Evolutionary conservation across 2,329 filamentous ascomycete genomes (phyloP), one percentile per base, ranked within the genome.

Genomic region (Sporothrix protearum): DNA sequence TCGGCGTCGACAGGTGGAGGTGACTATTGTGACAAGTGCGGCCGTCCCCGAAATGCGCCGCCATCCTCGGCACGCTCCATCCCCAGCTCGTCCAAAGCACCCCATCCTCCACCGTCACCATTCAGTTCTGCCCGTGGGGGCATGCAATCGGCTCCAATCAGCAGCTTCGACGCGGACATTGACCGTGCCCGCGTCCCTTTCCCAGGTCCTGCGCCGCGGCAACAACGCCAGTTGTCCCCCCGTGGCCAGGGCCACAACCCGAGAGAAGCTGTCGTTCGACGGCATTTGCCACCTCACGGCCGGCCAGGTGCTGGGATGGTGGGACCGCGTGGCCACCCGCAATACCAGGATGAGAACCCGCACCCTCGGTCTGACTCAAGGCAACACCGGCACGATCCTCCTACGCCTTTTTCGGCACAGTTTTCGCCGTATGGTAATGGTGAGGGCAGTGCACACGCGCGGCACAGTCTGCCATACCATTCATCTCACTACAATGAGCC

Each of bases 21-120:
- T 3, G 42, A 82, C 30, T 84, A 87, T 75, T 95, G 92, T 78
- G 83, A 85, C 45, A 92, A 89, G 83, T 94, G 92, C 76, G 89
- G 90, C 73, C 91, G 92, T 14, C 84, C 88, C 12, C 89, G 85
- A 77, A 88, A 90, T 76, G 85, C 86, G 68, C 88, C 88, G 6
- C 88, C 89, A 0, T 84, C 85, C 51, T 89, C 88, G 2, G 83
- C 85, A 10, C 72, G 73, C 2, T 59, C 68, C 19, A 57, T 53
- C 1, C 51, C 68, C 14, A 66, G 25, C 14, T 72, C 72, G 16
- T 68, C 70, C 4, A 69, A 53, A 39, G 8, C 57, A 1, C 12
- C 49, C 10, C 16, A 33, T 3, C 33, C 49, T 30, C 49, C 67
- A 2, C 49, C 45, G 10, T 49, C 55, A 3, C 70, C 66, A 39